phyloP scores from a whole-genome alignment of 139 green algal species.

The Micromonas pusilla region DNA sequence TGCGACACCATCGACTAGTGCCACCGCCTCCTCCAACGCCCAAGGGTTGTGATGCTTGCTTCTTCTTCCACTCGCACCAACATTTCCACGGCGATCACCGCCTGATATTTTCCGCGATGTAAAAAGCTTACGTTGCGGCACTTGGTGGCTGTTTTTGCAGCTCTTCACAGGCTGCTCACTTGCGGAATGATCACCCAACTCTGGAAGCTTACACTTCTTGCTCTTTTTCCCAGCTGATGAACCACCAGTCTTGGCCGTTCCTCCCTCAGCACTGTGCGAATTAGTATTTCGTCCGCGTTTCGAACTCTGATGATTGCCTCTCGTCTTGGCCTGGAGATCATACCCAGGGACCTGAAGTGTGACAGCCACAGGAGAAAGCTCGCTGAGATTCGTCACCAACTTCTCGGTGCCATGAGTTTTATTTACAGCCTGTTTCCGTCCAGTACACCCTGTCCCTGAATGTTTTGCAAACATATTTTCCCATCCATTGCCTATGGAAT shows the following conservation, averaged over 20 bases:
- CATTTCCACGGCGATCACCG: neutral
- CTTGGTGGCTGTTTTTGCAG: neutral
- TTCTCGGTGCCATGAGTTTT: neutral
- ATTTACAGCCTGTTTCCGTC: neutral
- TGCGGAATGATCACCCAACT: neutral
- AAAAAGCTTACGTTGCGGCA: neutral
- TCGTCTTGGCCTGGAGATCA: no score
- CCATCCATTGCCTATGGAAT: no score
- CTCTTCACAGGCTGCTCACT: neutral
- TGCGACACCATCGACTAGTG: conserved; percentile 64
- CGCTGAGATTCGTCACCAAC: neutral
- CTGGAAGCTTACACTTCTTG: neutral
- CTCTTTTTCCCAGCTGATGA: neutral
- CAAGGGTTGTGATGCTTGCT: conserved; percentile 44
- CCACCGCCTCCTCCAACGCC: conserved; percentile 61
- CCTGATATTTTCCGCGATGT: neutral
- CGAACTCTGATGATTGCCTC: no score
- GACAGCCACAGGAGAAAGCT: no score
- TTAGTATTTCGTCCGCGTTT: no score
- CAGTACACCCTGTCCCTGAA: no score
- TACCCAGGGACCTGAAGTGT: no score
- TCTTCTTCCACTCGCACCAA: conserved; percentile 7
- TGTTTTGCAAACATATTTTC: no score
- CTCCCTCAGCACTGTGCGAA: neutral
- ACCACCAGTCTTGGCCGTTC: neutral